Conservation (phyloP, 1,284 basidiomycete genomes). For the Melampsora americana region DNA sequence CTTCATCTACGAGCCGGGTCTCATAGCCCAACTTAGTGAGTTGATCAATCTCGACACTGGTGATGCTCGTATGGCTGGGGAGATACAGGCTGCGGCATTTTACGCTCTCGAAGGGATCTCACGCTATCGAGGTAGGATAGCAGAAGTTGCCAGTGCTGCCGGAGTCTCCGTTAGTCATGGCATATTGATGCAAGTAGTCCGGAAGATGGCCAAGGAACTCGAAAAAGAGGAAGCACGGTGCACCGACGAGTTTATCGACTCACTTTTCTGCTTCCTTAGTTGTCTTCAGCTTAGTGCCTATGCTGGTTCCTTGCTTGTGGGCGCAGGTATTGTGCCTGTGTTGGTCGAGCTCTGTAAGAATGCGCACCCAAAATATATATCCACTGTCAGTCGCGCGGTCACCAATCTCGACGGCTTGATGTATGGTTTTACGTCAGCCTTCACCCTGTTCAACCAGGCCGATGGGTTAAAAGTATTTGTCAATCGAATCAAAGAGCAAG, state of each 20-base stretch:
- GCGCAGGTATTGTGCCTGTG: conserved; percentile 89
- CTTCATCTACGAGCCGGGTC: conserved; percentile 90
- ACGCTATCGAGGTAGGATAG: conserved; percentile 74
- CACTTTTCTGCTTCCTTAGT: conserved; percentile 79
- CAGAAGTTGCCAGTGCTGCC: conserved; percentile 82
- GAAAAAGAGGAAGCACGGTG: conserved; percentile 46
- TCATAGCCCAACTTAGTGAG: conserved; percentile 82
- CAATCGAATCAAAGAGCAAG: conserved; percentile 44
- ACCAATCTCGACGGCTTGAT: conserved; percentile 88
- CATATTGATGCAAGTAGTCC: conserved; percentile 79
- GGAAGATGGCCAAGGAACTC: conserved; percentile 72
- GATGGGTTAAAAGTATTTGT: conserved; percentile 83
- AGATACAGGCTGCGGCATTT: conserved; percentile 77
- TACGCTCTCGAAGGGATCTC: conserved; percentile 84
- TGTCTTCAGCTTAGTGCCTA: conserved; percentile 78
- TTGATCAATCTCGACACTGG: conserved; percentile 69
- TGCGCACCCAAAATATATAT: conserved; percentile 64
- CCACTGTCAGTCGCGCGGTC: conserved; percentile 68
- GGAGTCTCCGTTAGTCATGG: conserved; percentile 97
- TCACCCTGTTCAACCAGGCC: conserved; percentile 79
- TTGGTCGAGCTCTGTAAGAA: conserved; percentile 83
- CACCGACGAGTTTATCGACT: conserved; percentile 69
- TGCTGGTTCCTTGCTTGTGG: conserved; percentile 87
- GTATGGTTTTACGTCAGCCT: conserved; percentile 82
- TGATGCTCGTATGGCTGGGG: conserved; percentile 60